Conservation (phyloP, 129 eudicot genomes). For the Artemisia argyi region DNA sequence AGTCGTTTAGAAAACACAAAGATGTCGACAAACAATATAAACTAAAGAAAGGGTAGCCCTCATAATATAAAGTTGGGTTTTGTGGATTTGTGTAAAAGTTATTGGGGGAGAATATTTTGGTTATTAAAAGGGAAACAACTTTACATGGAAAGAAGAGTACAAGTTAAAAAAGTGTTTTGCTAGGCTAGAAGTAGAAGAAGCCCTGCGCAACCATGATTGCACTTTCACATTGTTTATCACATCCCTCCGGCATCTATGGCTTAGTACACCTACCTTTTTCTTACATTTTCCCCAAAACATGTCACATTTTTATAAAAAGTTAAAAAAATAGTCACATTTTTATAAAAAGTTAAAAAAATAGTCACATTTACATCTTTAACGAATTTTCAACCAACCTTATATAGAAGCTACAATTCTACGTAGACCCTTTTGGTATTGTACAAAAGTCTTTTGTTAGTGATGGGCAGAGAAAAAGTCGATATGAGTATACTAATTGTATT, state of each 20-base stretch:
- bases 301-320: too few relatives aligned
- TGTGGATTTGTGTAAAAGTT: constrained; percentile 11
- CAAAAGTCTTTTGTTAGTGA: too few relatives aligned
- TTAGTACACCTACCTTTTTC: constrained; percentile 41
- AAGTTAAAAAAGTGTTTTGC: neutral
- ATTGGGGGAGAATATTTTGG: constrained; percentile 4
- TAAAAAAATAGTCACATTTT: too few relatives aligned
- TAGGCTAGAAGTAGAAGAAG: neutral
- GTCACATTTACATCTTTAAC: too few relatives aligned
- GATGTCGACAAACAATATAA: neutral
- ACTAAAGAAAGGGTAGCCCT: too few relatives aligned
- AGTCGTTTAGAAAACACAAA: neutral
- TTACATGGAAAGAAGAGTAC: constrained; percentile 21
- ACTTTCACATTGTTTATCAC: constrained; percentile 8
- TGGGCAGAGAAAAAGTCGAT: too few relatives aligned
- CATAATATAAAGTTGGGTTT: neutral
- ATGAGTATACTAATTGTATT: too few relatives aligned
- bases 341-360: too few relatives aligned
- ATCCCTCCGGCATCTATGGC: constrained; percentile 40
- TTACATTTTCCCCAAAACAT: constrained; percentile 17
- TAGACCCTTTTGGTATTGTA: too few relatives aligned
- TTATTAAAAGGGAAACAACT: constrained; percentile 23
- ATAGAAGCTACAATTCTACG: too few relatives aligned
- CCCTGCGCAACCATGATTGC: constrained; percentile 19
- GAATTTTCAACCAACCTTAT: too few relatives aligned